Evolutionary conservation across 2,329 filamentous ascomycete species (phyloP).

Genomic region (Hypoxylon sp.): DNA sequence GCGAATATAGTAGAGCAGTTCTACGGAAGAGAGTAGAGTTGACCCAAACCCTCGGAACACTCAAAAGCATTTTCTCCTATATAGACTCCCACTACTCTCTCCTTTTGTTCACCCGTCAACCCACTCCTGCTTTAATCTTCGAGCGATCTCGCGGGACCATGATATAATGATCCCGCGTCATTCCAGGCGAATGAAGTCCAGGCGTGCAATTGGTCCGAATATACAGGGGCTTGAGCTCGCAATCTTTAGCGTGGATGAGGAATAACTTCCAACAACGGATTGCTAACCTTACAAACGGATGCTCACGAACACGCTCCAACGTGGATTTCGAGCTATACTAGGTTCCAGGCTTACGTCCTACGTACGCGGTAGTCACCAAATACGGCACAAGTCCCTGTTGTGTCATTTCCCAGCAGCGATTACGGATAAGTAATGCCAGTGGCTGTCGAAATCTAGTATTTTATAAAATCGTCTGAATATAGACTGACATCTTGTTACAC

Average conservation of each 20-base stretch:
- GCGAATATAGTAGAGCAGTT: not conserved
- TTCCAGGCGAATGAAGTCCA: conserved; percentile 18
- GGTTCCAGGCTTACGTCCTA: not conserved
- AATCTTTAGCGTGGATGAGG: conserved; percentile 41
- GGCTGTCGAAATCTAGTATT: not conserved
- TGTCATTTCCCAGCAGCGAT: conserved; percentile 6
- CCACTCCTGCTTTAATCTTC: not conserved
- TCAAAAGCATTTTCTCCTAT: not conserved
- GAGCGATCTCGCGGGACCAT: conserved; percentile 11
- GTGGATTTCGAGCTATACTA: not conserved
- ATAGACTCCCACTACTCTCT: not conserved
- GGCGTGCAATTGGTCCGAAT: conserved; percentile 26
- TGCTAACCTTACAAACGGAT: not conserved
- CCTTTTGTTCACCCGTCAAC: not conserved
- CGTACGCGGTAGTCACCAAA: not conserved
- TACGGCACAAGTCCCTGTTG: not conserved
- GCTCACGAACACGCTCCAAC: not conserved
- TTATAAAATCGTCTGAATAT: not conserved
- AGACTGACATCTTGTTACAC: not conserved
- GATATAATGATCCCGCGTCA: conserved; percentile 10
- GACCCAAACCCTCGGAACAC: conserved; percentile 18
- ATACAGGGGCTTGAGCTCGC: conserved; percentile 42
- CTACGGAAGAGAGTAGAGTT: conserved; percentile 1
- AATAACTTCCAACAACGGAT: conserved; percentile 6
- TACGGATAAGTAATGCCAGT: not conserved